Conservation (phyloP, 2,329 filamentous ascomycete genomes). For the Emmonsiellopsis sp. region DNA sequence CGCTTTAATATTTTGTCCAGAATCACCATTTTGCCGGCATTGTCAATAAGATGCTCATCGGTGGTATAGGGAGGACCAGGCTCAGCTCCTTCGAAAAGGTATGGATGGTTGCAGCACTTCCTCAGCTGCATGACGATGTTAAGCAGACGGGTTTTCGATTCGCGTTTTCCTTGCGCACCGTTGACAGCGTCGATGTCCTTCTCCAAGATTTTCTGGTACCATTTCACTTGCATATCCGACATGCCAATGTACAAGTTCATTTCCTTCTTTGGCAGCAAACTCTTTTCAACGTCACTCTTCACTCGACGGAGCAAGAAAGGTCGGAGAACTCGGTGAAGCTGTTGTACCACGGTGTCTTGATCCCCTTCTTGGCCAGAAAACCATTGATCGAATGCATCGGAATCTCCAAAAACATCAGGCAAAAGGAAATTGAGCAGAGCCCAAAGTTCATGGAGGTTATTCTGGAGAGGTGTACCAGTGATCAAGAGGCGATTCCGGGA, state of each 20-base stretch:
- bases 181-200: slow-evolving; percentile 99
- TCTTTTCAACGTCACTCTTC: slow-evolving; percentile 97
- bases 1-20: slow-evolving; percentile 82
- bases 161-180: slow-evolving; percentile 87
- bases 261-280: slow-evolving; percentile 92
- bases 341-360: slow-evolving; percentile 91
- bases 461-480: slow-evolving; percentile 92
- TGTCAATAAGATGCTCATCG: slow-evolving; percentile 88
- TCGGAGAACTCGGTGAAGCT: slow-evolving; percentile 83
- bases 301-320: slow-evolving; percentile 93
- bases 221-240: slow-evolving; percentile 98
- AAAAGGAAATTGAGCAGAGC: slow-evolving; percentile 92
- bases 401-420: slow-evolving; percentile 96
- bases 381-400: slow-evolving; percentile 96
- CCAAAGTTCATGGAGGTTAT: slow-evolving; percentile 97
- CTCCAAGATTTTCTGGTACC: slow-evolving; percentile 98
- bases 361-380: slow-evolving; percentile 85
- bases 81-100: slow-evolving; percentile 94
- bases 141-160: slow-evolving; percentile 91
- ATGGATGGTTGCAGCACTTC: slow-evolving; percentile 98
- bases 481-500: slow-evolving; percentile 92
- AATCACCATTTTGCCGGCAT: slow-evolving; percentile 95
- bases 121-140: slow-evolving; percentile 99
- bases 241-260: slow-evolving; percentile 95
- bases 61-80: slow-evolving; percentile 96